Conservation (phyloP, 805 yeast species). For the Kluyveromyces lactis region DNA sequence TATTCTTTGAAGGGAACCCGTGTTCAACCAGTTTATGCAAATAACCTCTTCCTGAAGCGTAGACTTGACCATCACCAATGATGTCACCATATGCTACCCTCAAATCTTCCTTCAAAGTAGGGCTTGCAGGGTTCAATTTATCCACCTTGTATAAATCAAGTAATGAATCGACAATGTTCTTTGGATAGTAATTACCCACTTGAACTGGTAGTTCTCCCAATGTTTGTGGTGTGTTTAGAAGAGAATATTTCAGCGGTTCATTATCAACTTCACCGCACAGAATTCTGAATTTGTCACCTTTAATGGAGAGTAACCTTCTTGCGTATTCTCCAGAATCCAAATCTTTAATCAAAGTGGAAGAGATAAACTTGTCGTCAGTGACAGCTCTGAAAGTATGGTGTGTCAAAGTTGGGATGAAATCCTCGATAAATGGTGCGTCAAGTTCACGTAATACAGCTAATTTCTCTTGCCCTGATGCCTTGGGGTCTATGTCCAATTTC, state of each 20-base stretch:
- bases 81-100: conserved; percentile 28
- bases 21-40: conserved; percentile 22
- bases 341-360: conserved; percentile 26
- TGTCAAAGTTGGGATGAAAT: conserved; percentile 20
- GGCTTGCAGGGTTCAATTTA: conserved; percentile 11
- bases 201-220: conserved; percentile 25
- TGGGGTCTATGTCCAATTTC: conserved; percentile 16
- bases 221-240: conserved; percentile 25
- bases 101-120: conserved; percentile 11
- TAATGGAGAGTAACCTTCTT: conserved; percentile 9
- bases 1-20: conserved; percentile 8
- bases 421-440: conserved; percentile 14
- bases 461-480: conserved; percentile 15
- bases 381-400: conserved; percentile 34
- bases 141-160: conserved; percentile 17
- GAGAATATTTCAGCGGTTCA: conserved; percentile 28
- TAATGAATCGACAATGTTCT: conserved; percentile 18
- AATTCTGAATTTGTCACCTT: conserved; percentile 16
- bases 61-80: conserved; percentile 33
- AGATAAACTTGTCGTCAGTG: conserved; percentile 33
- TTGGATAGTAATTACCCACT: conserved; percentile 32
- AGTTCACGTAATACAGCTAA: conserved; percentile 16
- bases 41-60: conserved; percentile 32
- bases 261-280: conserved; percentile 31
- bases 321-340: conserved; percentile 26